phyloP scores from a whole-genome alignment of 495 filamentous ascomycete species.

The Hypoxylon intermedium region DNA sequence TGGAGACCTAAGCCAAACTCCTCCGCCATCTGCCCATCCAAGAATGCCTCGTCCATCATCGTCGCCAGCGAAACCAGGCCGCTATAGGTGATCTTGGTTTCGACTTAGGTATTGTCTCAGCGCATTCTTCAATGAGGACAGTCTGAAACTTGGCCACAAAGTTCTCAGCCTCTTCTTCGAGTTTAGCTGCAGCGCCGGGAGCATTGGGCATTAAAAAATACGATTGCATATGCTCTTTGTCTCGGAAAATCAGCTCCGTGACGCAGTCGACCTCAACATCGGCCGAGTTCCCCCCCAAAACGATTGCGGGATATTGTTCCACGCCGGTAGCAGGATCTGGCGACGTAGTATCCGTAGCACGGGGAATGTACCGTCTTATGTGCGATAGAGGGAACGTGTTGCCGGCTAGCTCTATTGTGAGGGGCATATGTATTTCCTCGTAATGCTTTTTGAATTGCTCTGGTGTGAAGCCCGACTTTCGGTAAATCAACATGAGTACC shows the following conservation, averaged over 20 bases:
- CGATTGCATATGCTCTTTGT: conserved; percentile 14
- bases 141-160: conserved; percentile 12
- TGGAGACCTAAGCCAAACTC: no score
- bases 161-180: conserved; percentile 19
- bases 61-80: no score
- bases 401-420: conserved; percentile 37
- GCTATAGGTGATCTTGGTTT: background rate
- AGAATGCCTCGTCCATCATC: no score
- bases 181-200: conserved; percentile 12
- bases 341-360: conserved; percentile 1
- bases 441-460: conserved; percentile 43
- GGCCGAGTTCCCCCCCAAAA: conserved; percentile 7
- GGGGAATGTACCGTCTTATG: conserved; percentile 40
- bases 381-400: conserved; percentile 38
- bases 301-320: conserved; percentile 11
- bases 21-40: no score
- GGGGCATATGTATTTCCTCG: conserved; percentile 42
- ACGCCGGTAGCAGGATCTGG: background rate
- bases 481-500: conserved; percentile 31
- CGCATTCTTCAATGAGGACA: conserved; percentile 12
- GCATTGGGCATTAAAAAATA: conserved; percentile 23
- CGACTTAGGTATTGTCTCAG: conserved; percentile 3
- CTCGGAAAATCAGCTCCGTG: conserved; percentile 19
- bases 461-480: conserved; percentile 39
- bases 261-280: conserved; percentile 17